Conservation (phyloP, 306 rosid genomes). For the Glycyrrhiza uralensis region DNA sequence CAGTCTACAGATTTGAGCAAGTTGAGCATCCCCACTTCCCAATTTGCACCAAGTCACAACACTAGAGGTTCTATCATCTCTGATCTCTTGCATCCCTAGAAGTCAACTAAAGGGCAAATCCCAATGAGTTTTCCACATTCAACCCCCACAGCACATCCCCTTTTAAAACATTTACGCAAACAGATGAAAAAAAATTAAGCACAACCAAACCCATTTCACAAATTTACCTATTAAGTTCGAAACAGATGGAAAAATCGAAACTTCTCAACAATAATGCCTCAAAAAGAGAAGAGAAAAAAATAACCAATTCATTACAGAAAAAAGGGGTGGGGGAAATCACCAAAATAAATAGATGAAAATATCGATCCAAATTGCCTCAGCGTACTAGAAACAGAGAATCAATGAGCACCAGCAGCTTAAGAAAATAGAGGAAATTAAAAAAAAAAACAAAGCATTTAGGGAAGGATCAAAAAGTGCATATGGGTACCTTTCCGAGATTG, state of each 20-base stretch:
- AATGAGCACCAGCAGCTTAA: background rate
- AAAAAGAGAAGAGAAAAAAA: background rate
- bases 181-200: background rate
- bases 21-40: slow-evolving; percentile 20
- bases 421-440: background rate
- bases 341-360: background rate
- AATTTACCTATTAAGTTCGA: background rate
- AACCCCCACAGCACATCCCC: slow-evolving; percentile 12
- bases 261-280: background rate
- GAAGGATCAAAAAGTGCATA: background rate
- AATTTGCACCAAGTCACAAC: slow-evolving; percentile 12
- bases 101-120: slow-evolving; percentile 26
- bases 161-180: background rate
- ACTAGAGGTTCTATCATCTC: background rate
- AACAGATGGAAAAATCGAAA: slow-evolving; percentile 15
- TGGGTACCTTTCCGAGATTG: slow-evolving; percentile 32
- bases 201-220: background rate
- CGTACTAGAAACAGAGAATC: slow-evolving; percentile 16
- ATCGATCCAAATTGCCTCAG: slow-evolving; percentile 1
- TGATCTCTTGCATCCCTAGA: background rate
- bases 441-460: background rate
- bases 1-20: slow-evolving; percentile 11
- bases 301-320: background rate
- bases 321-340: background rate
- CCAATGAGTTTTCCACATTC: background rate